Base-by-base conservation (phyloP, 768 basidiomycete genomes). In the Termitomyces titanicus region DNA sequence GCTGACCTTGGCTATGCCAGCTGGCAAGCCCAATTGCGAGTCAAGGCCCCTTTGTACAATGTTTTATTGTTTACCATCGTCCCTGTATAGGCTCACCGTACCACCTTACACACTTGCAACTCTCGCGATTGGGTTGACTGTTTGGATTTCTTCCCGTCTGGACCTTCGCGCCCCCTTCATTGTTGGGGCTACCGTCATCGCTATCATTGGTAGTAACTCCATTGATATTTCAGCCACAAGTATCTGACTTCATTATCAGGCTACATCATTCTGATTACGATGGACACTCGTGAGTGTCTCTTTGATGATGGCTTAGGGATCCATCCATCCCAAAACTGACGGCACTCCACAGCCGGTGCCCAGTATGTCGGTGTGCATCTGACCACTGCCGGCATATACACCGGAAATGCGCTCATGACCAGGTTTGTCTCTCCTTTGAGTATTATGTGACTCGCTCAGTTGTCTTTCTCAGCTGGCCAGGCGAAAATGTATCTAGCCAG, bases 401-500 rank as follows among this genome's bases (percentile, higher is more conserved):
- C 81, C 0, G 83, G 79, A 12, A 84, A 80, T 60, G 77, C 83
- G 1, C 66, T 84, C 10, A 69, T 85, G 34, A 65, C 85, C 17
- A 81, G 80, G 82, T 78, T 25, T n/a, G n/a, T 39, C 20, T 44
- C 6, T 29, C 25, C 10, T 18, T 48, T 9, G 13, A 3, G 8
- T 12, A 10, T n/a, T 13, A 13, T 52, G 22, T 29, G 22, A 33
- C 24, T 12, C 3, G 11, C 45, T 44, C 24, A 45, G 27, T 18
- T 12, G 10, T 55, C 9, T n/a, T 31, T 13, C 35, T 25, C 57
- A 76, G 78, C 51, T 85, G 85, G 81, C 82, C 83, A 0, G 74
- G 79, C 17, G 84, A 86, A 66, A 86, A 86, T 58, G 82, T 87
- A n/a, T 83, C 83, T 12, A 81, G 79, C 11, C 84, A 86, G 60